These are phyloP conservation scores for Eimeria falciformis DNA, from an alignment of 169 alveolate species.

Conservation along the genomic window DNA sequence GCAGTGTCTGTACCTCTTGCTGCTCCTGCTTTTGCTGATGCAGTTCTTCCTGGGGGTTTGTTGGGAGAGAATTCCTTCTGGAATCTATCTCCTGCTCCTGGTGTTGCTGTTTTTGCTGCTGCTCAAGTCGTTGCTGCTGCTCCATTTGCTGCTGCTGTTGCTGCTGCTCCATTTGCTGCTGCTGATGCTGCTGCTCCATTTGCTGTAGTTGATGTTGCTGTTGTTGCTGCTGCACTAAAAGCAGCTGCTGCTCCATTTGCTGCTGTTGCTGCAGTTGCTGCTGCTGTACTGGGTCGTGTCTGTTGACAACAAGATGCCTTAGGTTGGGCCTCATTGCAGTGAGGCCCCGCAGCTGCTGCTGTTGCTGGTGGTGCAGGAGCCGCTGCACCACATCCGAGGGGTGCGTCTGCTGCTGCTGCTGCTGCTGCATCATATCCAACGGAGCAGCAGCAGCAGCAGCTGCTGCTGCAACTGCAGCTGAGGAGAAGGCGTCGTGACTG, in stretches of 20 bases:
- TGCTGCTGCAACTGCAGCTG: slow-evolving; percentile 3
- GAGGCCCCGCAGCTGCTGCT: slow-evolving; percentile 6
- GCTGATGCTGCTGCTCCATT: slow-evolving; percentile 13
- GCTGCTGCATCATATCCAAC: background rate
- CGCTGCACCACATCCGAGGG: background rate
- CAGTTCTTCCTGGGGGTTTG: background rate
- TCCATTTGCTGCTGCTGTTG: background rate
- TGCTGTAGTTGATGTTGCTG: background rate
- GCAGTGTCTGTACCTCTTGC: background rate
- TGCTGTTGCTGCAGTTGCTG: background rate
- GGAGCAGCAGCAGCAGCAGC: background rate
- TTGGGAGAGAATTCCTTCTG: background rate
- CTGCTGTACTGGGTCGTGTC: background rate
- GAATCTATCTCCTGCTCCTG: background rate
- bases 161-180: background rate
- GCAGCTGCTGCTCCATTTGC: background rate
- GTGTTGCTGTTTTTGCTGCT: background rate
- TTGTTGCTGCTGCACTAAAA: background rate
- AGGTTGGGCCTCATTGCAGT: background rate
- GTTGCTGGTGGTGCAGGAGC: slow-evolving; percentile 28
- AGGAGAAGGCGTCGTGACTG: background rate
- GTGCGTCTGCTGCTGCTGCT: slow-evolving; percentile 30
- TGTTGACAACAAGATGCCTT: background rate
- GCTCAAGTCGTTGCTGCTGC: background rate
- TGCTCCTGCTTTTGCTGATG: background rate